Percentiles rank a stretch among this genome's conserved stretches.
These are phyloP conservation scores for Vaucheria bursata DNA, from an alignment of 352 stramenopile genomes.

Conservation along the genomic window DNA sequence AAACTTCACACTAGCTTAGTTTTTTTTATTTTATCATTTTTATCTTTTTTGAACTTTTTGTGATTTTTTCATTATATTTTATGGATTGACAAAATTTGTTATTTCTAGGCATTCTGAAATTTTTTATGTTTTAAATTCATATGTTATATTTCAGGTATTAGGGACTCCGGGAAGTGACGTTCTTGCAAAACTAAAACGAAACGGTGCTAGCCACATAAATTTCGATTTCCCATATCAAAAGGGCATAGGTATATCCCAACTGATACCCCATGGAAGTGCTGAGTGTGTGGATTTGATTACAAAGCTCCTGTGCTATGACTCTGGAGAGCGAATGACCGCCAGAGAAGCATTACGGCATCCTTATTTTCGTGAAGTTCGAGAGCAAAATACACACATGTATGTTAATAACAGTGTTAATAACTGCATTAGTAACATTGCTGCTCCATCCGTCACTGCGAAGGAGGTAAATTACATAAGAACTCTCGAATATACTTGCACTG, in stretches of 20 bases:
- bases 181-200: constrained; percentile 75
- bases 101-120: no score
- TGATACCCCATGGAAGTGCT: constrained; percentile 73
- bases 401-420: constrained; percentile 19
- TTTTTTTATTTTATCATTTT: background rate
- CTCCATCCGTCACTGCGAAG: constrained; percentile 4
- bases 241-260: constrained; percentile 64
- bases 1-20: no score
- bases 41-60: no score
- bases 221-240: constrained; percentile 80
- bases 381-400: constrained; percentile 57
- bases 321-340: constrained; percentile 73
- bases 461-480: background rate
- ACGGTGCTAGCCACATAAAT: constrained; percentile 77
- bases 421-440: background rate
- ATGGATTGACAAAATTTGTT: no score
- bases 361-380: constrained; percentile 74
- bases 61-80: no score
- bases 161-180: constrained; percentile 72
- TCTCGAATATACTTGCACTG: background rate
- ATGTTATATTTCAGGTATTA: constrained; percentile 62
- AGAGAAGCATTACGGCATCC: constrained; percentile 73
- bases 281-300: constrained; percentile 69
- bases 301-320: constrained; percentile 73
- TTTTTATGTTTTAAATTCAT: no score